A percentile compares a stretch with the other conserved stretches of the same genome.
Evolutionary conservation across 225 moss, liverwort and hornwort species (phyloP).

Genomic region (Sphagnum contortum): DNA sequence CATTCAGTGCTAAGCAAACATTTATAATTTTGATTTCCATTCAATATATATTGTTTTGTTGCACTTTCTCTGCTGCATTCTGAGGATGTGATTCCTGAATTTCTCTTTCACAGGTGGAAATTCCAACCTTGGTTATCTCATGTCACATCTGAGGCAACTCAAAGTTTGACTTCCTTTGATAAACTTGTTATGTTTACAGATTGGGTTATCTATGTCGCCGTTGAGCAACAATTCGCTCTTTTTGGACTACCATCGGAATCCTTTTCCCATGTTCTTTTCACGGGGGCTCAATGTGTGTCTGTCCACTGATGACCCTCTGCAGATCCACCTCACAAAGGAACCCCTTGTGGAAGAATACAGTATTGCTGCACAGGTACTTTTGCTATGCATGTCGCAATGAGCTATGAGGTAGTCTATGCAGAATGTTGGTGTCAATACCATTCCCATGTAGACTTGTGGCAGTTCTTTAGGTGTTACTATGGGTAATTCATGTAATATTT

Average conservation of each 20-base stretch:
- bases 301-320: slow-evolving; percentile 93
- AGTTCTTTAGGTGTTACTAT: too few relatives aligned
- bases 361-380: slow-evolving; percentile 84
- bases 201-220: slow-evolving; percentile 94
- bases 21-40: too few relatives aligned
- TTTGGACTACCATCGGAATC: slow-evolving; percentile 92
- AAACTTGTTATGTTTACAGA: slow-evolving; percentile 19
- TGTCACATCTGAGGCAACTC: too few relatives aligned
- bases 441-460: too few relatives aligned
- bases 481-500: not conserved
- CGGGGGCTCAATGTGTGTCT: slow-evolving; percentile 90
- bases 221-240: slow-evolving; percentile 95
- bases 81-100: too few relatives aligned
- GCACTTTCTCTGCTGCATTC: too few relatives aligned
- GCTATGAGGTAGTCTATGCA: not conserved
- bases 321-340: slow-evolving; percentile 94
- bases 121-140: too few relatives aligned
- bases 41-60: too few relatives aligned
- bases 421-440: not conserved
- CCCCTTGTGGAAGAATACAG: slow-evolving; percentile 96
- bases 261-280: slow-evolving; percentile 96
- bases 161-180: too few relatives aligned
- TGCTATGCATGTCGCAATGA: too few relatives aligned
- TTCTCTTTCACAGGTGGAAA: too few relatives aligned
- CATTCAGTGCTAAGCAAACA: too few relatives aligned